These are phyloP conservation scores for Lachnum nothofagi DNA, from an alignment of 2,329 filamentous ascomycete species.

Conservation along the genomic window DNA sequence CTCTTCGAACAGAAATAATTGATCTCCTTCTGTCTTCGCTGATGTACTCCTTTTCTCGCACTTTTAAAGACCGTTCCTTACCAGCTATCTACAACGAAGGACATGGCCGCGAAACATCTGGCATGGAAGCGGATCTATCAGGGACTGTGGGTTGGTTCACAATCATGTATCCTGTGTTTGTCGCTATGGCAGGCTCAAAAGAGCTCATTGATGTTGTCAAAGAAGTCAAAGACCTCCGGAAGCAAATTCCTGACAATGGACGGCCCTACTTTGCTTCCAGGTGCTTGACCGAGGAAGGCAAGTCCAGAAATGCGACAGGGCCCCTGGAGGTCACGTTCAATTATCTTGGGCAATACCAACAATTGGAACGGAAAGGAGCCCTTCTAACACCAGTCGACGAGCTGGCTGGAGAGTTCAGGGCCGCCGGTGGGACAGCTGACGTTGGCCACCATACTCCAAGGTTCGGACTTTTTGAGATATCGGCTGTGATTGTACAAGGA, in stretches of 20 bases:
- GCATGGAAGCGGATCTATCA: slow-evolving; percentile 33
- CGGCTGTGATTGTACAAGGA: slow-evolving; percentile 12
- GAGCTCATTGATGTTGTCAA: slow-evolving; percentile 7
- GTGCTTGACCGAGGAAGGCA: slow-evolving; percentile 31
- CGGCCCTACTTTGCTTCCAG: slow-evolving; percentile 36
- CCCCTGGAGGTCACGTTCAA: slow-evolving; percentile 46
- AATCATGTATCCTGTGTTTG: slow-evolving; percentile 34
- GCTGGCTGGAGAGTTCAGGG: slow-evolving; percentile 10
- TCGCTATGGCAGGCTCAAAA: neutral
- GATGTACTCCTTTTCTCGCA: slow-evolving; percentile 33
- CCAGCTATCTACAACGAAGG: slow-evolving; percentile 39
- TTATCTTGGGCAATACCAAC: slow-evolving; percentile 43
- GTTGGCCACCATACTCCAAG: slow-evolving; percentile 12
- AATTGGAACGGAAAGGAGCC: slow-evolving; percentile 38
- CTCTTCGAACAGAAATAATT: slow-evolving; percentile 34
- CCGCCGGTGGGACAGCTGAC: slow-evolving; percentile 8
- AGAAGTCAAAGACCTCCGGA: slow-evolving; percentile 36
- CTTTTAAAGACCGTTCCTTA: slow-evolving; percentile 33
- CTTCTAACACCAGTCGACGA: slow-evolving; percentile 25
- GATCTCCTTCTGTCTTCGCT: slow-evolving; percentile 38
- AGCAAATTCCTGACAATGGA: slow-evolving; percentile 35
- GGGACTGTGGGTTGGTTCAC: slow-evolving; percentile 44
- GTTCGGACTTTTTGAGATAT: slow-evolving; percentile 19
- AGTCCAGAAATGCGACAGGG: slow-evolving; percentile 18
- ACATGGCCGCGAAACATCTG: slow-evolving; percentile 39